phyloP scores from a whole-genome alignment of 306 rosid genomes.

The Herpetospermum pedunculosum region DNA sequence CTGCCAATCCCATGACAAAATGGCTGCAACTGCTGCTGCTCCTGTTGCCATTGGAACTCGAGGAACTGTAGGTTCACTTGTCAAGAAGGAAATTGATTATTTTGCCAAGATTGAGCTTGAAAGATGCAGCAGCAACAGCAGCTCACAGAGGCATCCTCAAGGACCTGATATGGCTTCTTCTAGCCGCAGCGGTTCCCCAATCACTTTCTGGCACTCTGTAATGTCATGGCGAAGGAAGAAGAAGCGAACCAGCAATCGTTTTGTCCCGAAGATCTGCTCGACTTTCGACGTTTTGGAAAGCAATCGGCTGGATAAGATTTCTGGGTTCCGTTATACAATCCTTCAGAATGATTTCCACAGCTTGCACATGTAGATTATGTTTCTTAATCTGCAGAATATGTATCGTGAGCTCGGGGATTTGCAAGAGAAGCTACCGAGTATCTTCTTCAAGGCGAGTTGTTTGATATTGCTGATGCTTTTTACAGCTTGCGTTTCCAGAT shows the following conservation, averaged over 20 bases:
- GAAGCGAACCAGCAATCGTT: constrained; percentile 22
- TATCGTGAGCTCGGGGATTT: background rate
- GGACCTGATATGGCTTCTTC: constrained; percentile 23
- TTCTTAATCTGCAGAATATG: background rate
- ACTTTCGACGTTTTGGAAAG: constrained; percentile 33
- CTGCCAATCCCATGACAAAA: constrained; percentile 26
- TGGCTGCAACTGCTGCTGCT: constrained; percentile 42
- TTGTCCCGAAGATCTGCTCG: constrained; percentile 39
- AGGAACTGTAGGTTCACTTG: constrained; percentile 72
- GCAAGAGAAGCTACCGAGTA: background rate
- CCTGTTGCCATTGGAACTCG: constrained; percentile 71
- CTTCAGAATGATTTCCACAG: constrained; percentile 41
- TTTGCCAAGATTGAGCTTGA: constrained; percentile 61
- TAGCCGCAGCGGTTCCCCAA: constrained; percentile 19
- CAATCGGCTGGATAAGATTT: constrained; percentile 28
- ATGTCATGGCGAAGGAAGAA: constrained; percentile 56
- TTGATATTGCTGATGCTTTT: background rate
- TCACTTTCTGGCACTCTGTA: constrained; percentile 46
- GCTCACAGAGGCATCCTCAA: constrained; percentile 25
- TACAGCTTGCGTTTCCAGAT: background rate
- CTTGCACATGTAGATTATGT: constrained; percentile 21
- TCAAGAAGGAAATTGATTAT: constrained; percentile 64
- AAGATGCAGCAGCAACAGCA: constrained; percentile 17
- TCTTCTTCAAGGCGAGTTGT: background rate
- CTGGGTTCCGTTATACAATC: constrained; percentile 45